Percentiles rank a stretch among this genome's conserved stretches.
These are phyloP conservation scores for Mrakia gelida DNA, from an alignment of 768 basidiomycete genomes.

Conservation along the genomic window DNA sequence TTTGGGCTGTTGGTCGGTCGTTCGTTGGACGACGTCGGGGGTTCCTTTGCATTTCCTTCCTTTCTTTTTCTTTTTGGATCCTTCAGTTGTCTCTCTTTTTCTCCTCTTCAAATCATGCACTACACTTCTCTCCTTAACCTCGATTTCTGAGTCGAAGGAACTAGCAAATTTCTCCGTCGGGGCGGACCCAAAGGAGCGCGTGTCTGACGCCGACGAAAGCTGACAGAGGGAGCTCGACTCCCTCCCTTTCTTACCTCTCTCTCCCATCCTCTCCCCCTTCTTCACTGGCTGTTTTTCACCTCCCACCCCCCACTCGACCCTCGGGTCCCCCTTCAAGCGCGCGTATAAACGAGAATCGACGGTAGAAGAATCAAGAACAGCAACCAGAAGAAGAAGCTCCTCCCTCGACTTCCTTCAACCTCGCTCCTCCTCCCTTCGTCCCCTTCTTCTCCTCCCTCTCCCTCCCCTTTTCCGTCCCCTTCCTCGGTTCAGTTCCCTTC, in stretches of 20 bases:
- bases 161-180: background rate
- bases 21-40: background rate
- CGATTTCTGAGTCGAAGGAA: background rate
- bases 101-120: background rate
- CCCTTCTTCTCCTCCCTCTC: background rate
- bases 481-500: background rate
- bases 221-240: background rate
- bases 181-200: too few species aligned
- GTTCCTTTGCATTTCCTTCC: background rate
- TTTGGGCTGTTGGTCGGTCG: too few species aligned
- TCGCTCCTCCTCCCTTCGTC: background rate
- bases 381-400: background rate
- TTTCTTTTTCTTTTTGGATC: background rate
- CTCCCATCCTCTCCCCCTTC: conserved; percentile 4
- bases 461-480: background rate
- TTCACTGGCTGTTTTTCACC: background rate
- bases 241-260: background rate
- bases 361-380: background rate
- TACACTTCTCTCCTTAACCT: too few species aligned
- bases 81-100: background rate
- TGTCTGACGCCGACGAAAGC: too few species aligned
- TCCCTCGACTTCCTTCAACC: background rate
- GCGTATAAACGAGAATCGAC: background rate
- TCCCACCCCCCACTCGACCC: conserved; percentile 14
- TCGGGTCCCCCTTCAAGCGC: conserved; percentile 9